These are phyloP conservation scores for Myrica gale DNA, from an alignment of 306 rosid genomes.

Conservation along the genomic window DNA sequence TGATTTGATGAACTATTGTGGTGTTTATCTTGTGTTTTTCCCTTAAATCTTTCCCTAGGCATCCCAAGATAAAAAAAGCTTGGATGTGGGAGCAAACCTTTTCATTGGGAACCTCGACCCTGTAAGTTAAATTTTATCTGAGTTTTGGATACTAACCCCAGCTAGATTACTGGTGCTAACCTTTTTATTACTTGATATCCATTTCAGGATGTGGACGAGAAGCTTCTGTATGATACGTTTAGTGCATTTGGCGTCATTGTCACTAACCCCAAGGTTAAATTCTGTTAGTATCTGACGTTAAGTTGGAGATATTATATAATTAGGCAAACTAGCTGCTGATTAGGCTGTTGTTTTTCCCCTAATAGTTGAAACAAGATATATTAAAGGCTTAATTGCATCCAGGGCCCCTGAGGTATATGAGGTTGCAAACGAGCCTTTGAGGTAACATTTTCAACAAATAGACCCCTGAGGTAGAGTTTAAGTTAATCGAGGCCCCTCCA, in stretches of 20 bases:
- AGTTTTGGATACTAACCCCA: not conserved
- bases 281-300: not conserved
- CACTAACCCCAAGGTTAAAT: conserved; percentile 84
- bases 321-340: not conserved
- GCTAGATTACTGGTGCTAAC: conserved; percentile 16
- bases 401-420: too few relatives aligned
- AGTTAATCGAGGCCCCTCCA: too few relatives aligned
- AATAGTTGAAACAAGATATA: not conserved
- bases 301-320: not conserved
- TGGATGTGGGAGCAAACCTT: conserved; percentile 98
- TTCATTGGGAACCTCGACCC: conserved; percentile 96
- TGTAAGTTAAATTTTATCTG: conserved; percentile 44
- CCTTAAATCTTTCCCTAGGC: conserved; percentile 51
- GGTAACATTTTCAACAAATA: too few relatives aligned
- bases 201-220: conserved; percentile 95
- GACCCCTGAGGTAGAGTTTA: too few relatives aligned
- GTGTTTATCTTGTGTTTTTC: not conserved
- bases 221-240: conserved; percentile 91
- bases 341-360: not conserved
- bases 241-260: conserved; percentile 99
- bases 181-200: conserved; percentile 12
- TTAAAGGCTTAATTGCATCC: too few relatives aligned
- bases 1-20: conserved; percentile 17
- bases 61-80: conserved; percentile 94
- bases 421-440: too few relatives aligned